Evolutionary conservation across 257 asterid genomes (phyloP).

Genomic region (Paraleonurus japonicus): DNA sequence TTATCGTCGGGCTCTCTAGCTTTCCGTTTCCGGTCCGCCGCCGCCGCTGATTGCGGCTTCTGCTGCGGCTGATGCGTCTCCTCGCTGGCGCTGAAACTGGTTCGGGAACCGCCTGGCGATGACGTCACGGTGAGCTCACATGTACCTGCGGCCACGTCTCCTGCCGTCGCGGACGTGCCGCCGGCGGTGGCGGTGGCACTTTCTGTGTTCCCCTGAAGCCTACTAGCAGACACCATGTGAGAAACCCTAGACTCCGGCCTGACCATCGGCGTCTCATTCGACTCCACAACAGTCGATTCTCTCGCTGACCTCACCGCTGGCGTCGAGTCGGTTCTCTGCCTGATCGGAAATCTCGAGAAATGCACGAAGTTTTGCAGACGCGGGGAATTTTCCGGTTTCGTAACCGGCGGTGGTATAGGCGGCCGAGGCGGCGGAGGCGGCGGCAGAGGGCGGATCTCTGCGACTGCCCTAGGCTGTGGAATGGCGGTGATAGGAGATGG

Average conservation of each 20-base stretch:
- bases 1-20: slow-evolving; percentile 52
- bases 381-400: slow-evolving; percentile 26
- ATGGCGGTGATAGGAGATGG: slow-evolving; percentile 29
- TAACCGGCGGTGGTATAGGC: slow-evolving; percentile 32
- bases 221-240: slow-evolving; percentile 24
- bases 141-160: slow-evolving; percentile 34
- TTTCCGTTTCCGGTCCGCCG: slow-evolving; percentile 64
- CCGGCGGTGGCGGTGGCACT: slow-evolving; percentile 21
- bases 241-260: slow-evolving; percentile 38
- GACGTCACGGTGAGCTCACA: slow-evolving; percentile 53
- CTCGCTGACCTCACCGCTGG: slow-evolving; percentile 26
- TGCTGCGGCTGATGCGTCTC: slow-evolving; percentile 31
- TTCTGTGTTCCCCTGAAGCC: slow-evolving; percentile 26
- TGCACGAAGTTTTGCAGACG: slow-evolving; percentile 45
- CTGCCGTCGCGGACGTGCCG: slow-evolving; percentile 25
- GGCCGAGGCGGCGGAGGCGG: slow-evolving; percentile 36
- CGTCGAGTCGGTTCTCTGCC: slow-evolving; percentile 36
- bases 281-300: slow-evolving; percentile 52
- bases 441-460: slow-evolving; percentile 46
- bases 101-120: slow-evolving; percentile 59
- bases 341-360: slow-evolving; percentile 50
- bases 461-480: slow-evolving; percentile 24
- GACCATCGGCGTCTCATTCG: slow-evolving; percentile 44
- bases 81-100: slow-evolving; percentile 46
- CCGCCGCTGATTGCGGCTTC: slow-evolving; percentile 7